Evolutionary conservation across 106 monocot species (phyloP), one percentile per base, ranked within the genome.

Genomic region (Dactylorhiza incarnata): DNA sequence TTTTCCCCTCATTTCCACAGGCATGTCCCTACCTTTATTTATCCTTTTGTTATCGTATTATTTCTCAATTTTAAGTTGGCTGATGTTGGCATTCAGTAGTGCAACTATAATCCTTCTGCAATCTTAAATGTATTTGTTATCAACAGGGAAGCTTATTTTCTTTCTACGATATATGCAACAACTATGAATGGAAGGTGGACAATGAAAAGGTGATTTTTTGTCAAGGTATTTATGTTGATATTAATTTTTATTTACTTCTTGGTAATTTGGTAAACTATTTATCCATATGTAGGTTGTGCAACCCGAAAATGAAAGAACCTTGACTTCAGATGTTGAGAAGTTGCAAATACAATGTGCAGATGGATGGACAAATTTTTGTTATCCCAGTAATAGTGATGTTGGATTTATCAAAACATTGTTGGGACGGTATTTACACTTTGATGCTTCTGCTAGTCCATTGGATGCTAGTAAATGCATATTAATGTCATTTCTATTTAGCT

Each of bases 91-190:
- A 48, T 49, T 48, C 3, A 15, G 49, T 72, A 15, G 19, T 69
- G 48, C 26, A 49, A 45, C 0, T 51, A 13, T 45, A 37, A 49
- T 58, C 46, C 26, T 17, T 73, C 19, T 69, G 26, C 29, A 48
- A 7, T 1, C 47, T 45, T 45, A 19, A 43, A 76, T 9, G 15
- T 29, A n/a, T 54, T 55, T 77, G 59, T 51, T 48, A 23, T 3
- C 43, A 24, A 11, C 82, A 94, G 94, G 97, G 94, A 12, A 83
- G 89, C 71, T 84, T 99, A 75, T 99, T 99, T 86, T 94, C 97
- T 51, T 91, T 99, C 79, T 99, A 91, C 55, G 91, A 94, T 69
- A 54, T 89, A 24, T 99, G 97, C 75, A 86, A 85, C 72, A 80
- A 82, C 85, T 99, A 86, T 80, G 86, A 61, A 50, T 99, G 97